These are phyloP conservation scores for Solanum chacoense DNA, from an alignment of 305 asterid genomes.

Conservation along the genomic window DNA sequence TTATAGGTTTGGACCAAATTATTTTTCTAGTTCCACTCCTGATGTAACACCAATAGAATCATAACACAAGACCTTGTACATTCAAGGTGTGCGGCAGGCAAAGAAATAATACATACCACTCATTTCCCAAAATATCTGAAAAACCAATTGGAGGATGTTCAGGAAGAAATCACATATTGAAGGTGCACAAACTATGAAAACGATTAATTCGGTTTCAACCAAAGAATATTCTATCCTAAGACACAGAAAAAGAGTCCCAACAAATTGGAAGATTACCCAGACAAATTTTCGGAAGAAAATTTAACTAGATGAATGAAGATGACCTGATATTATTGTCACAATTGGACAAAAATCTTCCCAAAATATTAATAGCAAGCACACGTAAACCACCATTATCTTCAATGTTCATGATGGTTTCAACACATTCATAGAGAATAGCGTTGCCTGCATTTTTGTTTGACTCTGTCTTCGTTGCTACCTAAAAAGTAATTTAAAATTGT, in stretches of 20 bases:
- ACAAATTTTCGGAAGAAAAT: background rate
- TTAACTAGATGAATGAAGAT: conserved; percentile 13
- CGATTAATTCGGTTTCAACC: background rate
- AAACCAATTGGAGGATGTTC: background rate
- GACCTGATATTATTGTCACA: conserved; percentile 97
- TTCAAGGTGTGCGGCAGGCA: background rate
- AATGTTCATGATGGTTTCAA: conserved; percentile 78
- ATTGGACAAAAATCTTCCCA: conserved; percentile 98
- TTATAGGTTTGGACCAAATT: background rate
- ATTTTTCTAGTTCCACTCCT: background rate
- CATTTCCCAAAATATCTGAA: background rate
- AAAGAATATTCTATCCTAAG: background rate
- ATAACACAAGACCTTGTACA: background rate
- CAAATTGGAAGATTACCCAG: background rate
- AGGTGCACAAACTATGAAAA: background rate
- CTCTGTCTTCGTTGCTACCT: conserved; percentile 98
- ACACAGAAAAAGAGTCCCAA: background rate
- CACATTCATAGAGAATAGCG: conserved; percentile 95
- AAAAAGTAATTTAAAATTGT: conserved; percentile 12
- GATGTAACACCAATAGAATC: background rate
- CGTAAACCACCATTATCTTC: conserved; percentile 95
- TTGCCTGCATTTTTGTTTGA: conserved; percentile 94
- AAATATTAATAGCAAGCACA: conserved; percentile 87
- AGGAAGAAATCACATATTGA: background rate
- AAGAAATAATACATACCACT: background rate